Conservation (phyloP, 768 basidiomycete genomes). For the Boletus sp. region DNA sequence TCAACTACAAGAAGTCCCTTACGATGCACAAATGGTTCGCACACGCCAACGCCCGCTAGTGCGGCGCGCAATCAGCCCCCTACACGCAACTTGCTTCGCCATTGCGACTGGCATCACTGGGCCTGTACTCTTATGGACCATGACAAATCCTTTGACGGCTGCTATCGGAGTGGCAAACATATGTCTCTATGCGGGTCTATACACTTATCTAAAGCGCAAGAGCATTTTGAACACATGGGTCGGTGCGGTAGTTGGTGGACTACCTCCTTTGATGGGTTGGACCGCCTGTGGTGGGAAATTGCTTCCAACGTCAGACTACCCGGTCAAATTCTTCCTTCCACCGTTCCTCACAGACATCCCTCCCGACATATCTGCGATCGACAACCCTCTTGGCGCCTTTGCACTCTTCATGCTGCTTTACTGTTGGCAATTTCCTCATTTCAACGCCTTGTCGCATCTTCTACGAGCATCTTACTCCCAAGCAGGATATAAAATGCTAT, state of each 20-base stretch:
- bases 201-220: conserved; percentile 90
- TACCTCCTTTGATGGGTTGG: conserved; percentile 99
- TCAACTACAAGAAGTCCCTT: conserved; percentile 91
- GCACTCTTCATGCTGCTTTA: conserved; percentile 83
- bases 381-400: conserved; percentile 81
- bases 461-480: conserved; percentile 87
- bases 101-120: conserved; percentile 74
- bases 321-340: conserved; percentile 60
- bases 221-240: conserved; percentile 90
- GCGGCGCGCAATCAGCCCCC: conserved; percentile 75
- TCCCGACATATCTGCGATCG: conserved; percentile 50
- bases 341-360: conserved; percentile 47
- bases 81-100: conserved; percentile 84
- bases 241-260: conserved; percentile 85
- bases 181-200: conserved; percentile 83
- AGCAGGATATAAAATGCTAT: conserved; percentile 92
- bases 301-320: conserved; percentile 60
- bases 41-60: conserved; percentile 88
- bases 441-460: conserved; percentile 89
- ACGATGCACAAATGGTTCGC: conserved; percentile 94
- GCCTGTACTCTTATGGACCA: conserved; percentile 70
- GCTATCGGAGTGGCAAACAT: conserved; percentile 82
- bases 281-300: conserved; percentile 86
- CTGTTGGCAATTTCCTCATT: conserved; percentile 99
- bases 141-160: conserved; percentile 87